These are phyloP conservation scores for Papilionanthe hybrid DNA, from an alignment of 116 monocot genomes.

Conservation along the genomic window DNA sequence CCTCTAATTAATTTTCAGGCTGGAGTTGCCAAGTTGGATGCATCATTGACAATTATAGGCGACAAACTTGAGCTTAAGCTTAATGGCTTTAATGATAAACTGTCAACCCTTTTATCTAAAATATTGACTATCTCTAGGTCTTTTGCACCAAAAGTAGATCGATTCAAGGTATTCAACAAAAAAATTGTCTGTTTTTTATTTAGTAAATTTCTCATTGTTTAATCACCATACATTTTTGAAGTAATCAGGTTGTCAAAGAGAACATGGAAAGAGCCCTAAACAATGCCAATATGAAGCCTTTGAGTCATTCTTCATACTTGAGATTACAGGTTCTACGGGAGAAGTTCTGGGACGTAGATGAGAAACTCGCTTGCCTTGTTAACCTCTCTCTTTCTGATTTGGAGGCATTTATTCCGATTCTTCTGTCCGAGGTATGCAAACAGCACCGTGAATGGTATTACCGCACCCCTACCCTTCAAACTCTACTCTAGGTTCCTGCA, in stretches of 20 bases:
- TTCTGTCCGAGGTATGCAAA: constrained; percentile 74
- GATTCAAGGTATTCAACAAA: constrained; percentile 65
- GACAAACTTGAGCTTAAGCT: constrained; percentile 82
- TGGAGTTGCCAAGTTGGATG: constrained; percentile 85
- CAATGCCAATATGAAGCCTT: constrained; percentile 88
- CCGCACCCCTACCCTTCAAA: not conserved
- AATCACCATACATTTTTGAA: not conserved
- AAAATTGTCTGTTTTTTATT: not conserved
- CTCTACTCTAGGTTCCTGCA: not conserved
- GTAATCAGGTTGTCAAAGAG: constrained; percentile 80
- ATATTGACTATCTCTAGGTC: constrained; percentile 49
- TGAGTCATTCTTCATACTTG: constrained; percentile 75
- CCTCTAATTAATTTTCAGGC: constrained; percentile 48
- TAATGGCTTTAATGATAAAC: constrained; percentile 92
- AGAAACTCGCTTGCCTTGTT: constrained; percentile 54
- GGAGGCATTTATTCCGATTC: constrained; percentile 51
- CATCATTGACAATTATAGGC: constrained; percentile 53
- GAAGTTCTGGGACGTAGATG: constrained; percentile 80
- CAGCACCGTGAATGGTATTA: not conserved
- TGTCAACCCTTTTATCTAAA: constrained; percentile 56
- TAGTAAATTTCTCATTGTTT: not conserved
- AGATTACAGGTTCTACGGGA: constrained; percentile 77
- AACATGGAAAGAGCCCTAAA: constrained; percentile 78
- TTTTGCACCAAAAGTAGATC: constrained; percentile 64
- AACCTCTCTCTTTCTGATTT: constrained; percentile 62